These are phyloP conservation scores for Phytophthora brassicae DNA, from an alignment of 352 stramenopile species.

Conservation along the genomic window DNA sequence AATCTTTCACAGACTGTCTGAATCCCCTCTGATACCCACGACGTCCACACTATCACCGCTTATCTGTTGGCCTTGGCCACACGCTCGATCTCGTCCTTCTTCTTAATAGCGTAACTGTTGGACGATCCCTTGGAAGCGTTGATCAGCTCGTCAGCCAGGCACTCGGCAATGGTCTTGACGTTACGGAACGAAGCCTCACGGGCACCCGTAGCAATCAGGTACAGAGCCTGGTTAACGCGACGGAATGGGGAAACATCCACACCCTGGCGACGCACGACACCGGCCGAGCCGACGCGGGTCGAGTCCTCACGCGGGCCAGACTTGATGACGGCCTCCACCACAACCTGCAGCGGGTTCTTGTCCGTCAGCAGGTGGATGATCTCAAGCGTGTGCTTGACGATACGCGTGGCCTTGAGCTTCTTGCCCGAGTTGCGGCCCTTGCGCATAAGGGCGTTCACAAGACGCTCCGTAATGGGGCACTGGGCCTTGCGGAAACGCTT, in stretches of 20 bases:
- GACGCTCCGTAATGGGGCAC: conserved; percentile 99
- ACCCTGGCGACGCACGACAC: conserved; percentile 99
- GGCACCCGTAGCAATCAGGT: conserved; percentile 97
- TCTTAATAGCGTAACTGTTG: conserved; percentile 99
- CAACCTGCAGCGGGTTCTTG: conserved; percentile 99
- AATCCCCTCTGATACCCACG: conserved; percentile 5
- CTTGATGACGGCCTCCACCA: conserved; percentile 92
- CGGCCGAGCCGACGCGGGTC: conserved; percentile 98
- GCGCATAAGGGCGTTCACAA: conserved; percentile 98
- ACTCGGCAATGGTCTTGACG: conserved; percentile 99
- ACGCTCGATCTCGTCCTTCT: conserved; percentile 99
- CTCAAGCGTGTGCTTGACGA: conserved; percentile 99
- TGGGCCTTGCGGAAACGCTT: conserved; percentile 99
- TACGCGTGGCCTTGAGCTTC: conserved; percentile 99
- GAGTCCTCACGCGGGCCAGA: conserved; percentile 99
- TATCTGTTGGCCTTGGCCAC: conserved; percentile 99
- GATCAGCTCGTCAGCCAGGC: conserved; percentile 99
- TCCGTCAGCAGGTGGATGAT: conserved; percentile 99
- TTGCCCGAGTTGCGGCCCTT: conserved; percentile 99
- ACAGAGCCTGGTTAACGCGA: conserved; percentile 98
- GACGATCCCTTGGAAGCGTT: conserved; percentile 99
- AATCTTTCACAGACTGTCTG: conserved; percentile 3
- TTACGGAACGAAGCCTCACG: conserved; percentile 99
- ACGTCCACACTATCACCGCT: conserved; percentile 43
- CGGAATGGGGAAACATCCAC: conserved; percentile 99